Conservation (phyloP, 352 stramenopile genomes). For the Pythium monospermum region DNA sequence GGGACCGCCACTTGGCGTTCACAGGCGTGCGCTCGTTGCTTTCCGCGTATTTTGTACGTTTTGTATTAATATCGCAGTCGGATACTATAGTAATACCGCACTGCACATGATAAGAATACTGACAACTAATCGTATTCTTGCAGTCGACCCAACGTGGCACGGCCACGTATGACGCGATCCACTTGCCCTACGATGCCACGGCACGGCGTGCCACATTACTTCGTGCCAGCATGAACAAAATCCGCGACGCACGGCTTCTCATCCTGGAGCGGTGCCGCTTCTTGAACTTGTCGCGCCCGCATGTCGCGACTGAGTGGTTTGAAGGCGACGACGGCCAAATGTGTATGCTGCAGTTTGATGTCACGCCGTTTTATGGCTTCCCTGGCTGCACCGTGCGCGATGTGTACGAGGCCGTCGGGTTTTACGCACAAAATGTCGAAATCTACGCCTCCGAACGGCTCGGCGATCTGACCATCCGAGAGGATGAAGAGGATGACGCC, state of each 20-base stretch:
- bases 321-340: constrained; percentile 11
- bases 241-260: constrained; percentile 32
- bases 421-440: constrained; percentile 41
- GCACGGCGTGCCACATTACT: constrained; percentile 29
- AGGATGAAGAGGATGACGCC: constrained; percentile 47
- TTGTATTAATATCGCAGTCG: no score
- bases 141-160: neutral
- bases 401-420: constrained; percentile 44
- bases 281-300: constrained; percentile 25
- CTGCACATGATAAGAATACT: no score
- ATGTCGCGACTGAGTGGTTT: constrained; percentile 10
- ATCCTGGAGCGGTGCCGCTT: constrained; percentile 29
- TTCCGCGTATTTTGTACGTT: neutral
- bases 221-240: constrained; percentile 31
- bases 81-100: no score
- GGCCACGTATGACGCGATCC: neutral
- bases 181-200: constrained; percentile 9
- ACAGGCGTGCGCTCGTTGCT: constrained; percentile 10
- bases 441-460: constrained; percentile 50
- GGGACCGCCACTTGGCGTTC: constrained; percentile 7
- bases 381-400: constrained; percentile 30
- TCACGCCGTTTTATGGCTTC: constrained; percentile 37
- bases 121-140: no score
- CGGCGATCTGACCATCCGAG: constrained; percentile 41
- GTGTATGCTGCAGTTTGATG: constrained; percentile 23